These are phyloP conservation scores for Cercospora nicotianae DNA, from an alignment of 2,329 filamentous ascomycete species.

Conservation along the genomic window DNA sequence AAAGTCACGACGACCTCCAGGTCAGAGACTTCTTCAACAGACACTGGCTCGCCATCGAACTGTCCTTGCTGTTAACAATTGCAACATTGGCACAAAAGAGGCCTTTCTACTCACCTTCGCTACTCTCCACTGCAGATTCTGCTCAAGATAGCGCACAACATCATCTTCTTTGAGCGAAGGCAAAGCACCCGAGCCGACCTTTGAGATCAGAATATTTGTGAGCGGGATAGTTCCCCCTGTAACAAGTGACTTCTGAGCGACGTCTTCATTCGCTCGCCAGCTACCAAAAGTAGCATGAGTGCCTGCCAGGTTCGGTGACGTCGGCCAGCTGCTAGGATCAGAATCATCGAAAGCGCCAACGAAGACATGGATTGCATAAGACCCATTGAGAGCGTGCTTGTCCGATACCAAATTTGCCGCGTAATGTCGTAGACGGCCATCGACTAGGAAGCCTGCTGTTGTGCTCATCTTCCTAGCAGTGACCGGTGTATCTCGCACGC, in stretches of 20 bases:
- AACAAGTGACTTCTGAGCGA: conserved; percentile 29
- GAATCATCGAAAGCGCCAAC: conserved; percentile 54
- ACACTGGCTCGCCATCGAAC: conserved; percentile 42
- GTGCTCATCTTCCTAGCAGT: conserved; percentile 10
- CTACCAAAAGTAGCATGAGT: conserved; percentile 53
- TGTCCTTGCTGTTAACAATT: conserved; percentile 17
- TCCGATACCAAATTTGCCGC: conserved; percentile 64
- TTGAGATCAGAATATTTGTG: conserved; percentile 12
- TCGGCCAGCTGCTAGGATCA: conserved; percentile 53
- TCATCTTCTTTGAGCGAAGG: conserved; percentile 14
- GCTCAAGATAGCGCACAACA: conserved; percentile 7
- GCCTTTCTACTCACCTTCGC: background rate
- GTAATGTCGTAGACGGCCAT: conserved; percentile 61
- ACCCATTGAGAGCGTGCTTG: conserved; percentile 60
- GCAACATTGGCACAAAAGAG: too few relatives aligned
- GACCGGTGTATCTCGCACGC: conserved; percentile 20
- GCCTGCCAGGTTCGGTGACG: conserved; percentile 59
- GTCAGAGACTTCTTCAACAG: conserved; percentile 37
- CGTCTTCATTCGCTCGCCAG: background rate
- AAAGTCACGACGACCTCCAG: conserved; percentile 45
- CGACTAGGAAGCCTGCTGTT: conserved; percentile 36
- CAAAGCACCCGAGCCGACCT: conserved; percentile 12
- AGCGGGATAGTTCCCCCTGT: conserved; percentile 11
- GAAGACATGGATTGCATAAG: conserved; percentile 69
- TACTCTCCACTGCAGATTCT: conserved; percentile 12